Evolutionary conservation across 306 rosid genomes (phyloP), one percentile per base, ranked within the genome.

Genomic region (Astragalus glycyphyllos): DNA sequence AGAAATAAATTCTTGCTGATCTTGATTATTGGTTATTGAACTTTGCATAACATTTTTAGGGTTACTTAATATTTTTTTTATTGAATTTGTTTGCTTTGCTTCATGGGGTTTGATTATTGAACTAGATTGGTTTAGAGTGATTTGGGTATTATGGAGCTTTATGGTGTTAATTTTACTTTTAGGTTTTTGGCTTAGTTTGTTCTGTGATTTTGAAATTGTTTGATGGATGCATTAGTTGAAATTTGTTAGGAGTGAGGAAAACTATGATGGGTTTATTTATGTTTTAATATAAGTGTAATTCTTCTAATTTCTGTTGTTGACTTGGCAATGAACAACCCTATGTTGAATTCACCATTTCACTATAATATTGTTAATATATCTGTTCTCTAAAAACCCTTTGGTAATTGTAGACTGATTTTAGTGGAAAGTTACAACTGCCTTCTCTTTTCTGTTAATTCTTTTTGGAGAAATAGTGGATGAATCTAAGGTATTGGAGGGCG

Each of bases 81-180:
- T n/a, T n/a, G 31, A 68, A 9, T 34, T 57, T 47, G 34, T 57
- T 31, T 57, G 48, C 4, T 69, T 74, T 2, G 31, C 29, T n/a
- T 11, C 11, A 26, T 58, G 64, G 11, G 31, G 41, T n/a, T 73
- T 57, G 50, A 34, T 56, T 17, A 62, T 77, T 73, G 57, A 77
- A 77, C 15, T 60, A 37, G 26, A 13, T 72, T 49, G 20, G 56
- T 20, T 68, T 48, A 6, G 15, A 32, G 31, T 51, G 9, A 45
- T 29, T 20, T 72, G 55, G 6, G 31, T 50, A 8, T 42, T 14
- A 9, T 62, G 26, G 46, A 65, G 71, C 40, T 65, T 45, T 59
- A 14, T 68, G 69, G 44, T 60, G 45, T 53, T 77, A 26, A 26
- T 26, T 26, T 26, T 26, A 26, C 31, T 26, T 60, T 68, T 17